Conservation (phyloP, 306 rosid species). For the Inga oerstediana region DNA sequence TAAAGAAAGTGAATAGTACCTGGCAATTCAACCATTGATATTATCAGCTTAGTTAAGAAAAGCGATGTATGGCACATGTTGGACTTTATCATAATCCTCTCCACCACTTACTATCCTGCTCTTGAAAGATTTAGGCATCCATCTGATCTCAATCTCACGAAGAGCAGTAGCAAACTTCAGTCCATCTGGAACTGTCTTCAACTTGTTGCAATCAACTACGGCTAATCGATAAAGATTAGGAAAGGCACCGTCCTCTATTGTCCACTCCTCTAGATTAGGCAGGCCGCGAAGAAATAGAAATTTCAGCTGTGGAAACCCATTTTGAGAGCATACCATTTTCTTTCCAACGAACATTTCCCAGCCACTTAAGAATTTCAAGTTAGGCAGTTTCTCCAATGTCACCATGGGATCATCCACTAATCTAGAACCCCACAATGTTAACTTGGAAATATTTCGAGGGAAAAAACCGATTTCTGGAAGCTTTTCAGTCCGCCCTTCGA, state of each 20-base stretch:
- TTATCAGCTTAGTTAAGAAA: not conserved
- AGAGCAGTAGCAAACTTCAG: slow-evolving; percentile 35
- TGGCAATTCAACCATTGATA: not conserved
- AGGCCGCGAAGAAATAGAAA: slow-evolving; percentile 34
- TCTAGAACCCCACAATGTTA: slow-evolving; percentile 37
- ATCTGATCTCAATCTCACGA: slow-evolving; percentile 40
- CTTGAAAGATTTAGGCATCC: slow-evolving; percentile 48
- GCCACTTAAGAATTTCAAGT: slow-evolving; percentile 43
- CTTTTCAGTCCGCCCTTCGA: slow-evolving; percentile 34
- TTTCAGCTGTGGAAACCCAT: slow-evolving; percentile 57
- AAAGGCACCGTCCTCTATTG: slow-evolving; percentile 48
- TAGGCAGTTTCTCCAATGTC: slow-evolving; percentile 45
- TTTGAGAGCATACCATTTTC: slow-evolving; percentile 37
- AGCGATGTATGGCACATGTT: slow-evolving; percentile 45
- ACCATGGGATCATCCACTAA: slow-evolving; percentile 51
- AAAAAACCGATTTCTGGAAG: slow-evolving; percentile 19
- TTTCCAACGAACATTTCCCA: slow-evolving; percentile 47
- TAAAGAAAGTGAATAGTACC: not conserved
- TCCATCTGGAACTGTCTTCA: slow-evolving; percentile 56
- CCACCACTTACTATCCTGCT: slow-evolving; percentile 41
- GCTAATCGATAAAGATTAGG: slow-evolving; percentile 31
- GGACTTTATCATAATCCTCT: slow-evolving; percentile 49
- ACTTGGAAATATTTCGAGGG: slow-evolving; percentile 42
- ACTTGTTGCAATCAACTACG: slow-evolving; percentile 28
- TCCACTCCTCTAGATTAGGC: slow-evolving; percentile 48